Evolutionary conservation across 371 early-diverging fungal species (phyloP).

Genomic region (Blakeslea trispora): DNA sequence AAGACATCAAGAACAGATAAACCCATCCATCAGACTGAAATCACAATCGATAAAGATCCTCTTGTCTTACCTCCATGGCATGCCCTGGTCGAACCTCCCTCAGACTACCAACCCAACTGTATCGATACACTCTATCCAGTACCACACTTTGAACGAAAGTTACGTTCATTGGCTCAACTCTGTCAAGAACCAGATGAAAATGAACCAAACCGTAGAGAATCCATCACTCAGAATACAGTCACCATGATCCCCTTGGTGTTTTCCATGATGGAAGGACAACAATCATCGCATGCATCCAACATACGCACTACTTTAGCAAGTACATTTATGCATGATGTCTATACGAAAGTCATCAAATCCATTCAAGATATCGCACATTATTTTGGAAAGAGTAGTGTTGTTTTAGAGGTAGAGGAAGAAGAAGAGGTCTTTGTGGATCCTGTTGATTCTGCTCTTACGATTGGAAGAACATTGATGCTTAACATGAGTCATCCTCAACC

Average conservation of each 20-base stretch:
- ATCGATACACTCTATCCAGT: constrained; percentile 47
- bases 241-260: constrained; percentile 36
- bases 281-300: neutral
- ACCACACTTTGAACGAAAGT: constrained; percentile 41
- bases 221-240: constrained; percentile 12
- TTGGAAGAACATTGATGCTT: constrained; percentile 41
- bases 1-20: neutral
- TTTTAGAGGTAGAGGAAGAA: constrained; percentile 37
- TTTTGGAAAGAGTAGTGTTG: constrained; percentile 35
- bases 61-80: too few species aligned
- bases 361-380: constrained; percentile 32
- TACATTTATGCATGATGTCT: constrained; percentile 41
- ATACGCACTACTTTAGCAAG: constrained; percentile 15
- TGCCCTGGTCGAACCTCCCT: neutral
- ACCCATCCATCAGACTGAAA: neutral
- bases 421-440: constrained; percentile 31
- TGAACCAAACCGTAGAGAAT: neutral
- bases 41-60: too few species aligned
- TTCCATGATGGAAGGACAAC: constrained; percentile 32
- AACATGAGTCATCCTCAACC: constrained; percentile 44
- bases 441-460: constrained; percentile 24
- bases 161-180: constrained; percentile 44
- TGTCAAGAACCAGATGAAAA: constrained; percentile 37
- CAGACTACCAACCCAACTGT: constrained; percentile 32
- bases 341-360: constrained; percentile 35